Evolutionary conservation across 176 grass and related monocot species (phyloP).

Genomic region (Oryza meyeriana): DNA sequence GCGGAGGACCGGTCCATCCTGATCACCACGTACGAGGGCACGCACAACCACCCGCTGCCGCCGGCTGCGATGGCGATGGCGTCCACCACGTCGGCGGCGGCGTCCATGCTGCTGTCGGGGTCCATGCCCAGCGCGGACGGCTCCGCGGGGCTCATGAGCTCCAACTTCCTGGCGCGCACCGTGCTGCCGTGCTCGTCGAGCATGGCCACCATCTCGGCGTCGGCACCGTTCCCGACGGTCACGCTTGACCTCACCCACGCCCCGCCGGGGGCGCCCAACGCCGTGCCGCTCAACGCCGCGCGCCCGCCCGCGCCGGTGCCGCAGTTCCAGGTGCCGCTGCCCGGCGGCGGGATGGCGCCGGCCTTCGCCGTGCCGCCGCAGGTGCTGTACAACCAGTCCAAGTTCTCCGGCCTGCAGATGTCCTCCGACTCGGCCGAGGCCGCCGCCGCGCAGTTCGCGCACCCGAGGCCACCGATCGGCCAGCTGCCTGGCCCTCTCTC

Average conservation of each 20-base stretch:
- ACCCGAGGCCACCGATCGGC: constrained; percentile 31
- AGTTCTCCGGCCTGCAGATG: constrained; percentile 75
- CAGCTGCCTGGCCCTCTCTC: constrained; percentile 3
- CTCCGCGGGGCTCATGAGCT: constrained; percentile 40
- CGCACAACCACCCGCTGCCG: constrained; percentile 88
- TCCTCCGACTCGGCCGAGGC: constrained; percentile 36
- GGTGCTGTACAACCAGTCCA: constrained; percentile 58
- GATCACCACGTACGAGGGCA: constrained; percentile 93
- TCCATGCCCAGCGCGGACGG: constrained; percentile 75
- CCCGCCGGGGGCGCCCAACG: constrained; percentile 23
- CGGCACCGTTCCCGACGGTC: constrained; percentile 85
- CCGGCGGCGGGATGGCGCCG: constrained; percentile 15
- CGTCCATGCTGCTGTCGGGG: constrained; percentile 84
- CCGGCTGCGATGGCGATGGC: constrained; percentile 97
- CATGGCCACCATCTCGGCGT: constrained; percentile 89
- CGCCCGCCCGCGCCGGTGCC: constrained; percentile 11
- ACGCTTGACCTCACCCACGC: constrained; percentile 85
- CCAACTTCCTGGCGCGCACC: constrained; percentile 68
- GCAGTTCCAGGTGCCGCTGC: constrained; percentile 51
- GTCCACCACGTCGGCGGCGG: constrained; percentile 77
- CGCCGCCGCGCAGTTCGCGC: constrained; percentile 31
- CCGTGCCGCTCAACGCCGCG: constrained; percentile 40
- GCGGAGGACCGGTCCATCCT: constrained; percentile 80
- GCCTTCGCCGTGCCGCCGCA: constrained; percentile 40
- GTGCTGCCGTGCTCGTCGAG: constrained; percentile 83